Evolutionary conservation across 768 basidiomycete species (phyloP).

Genomic region (Auriscalpium orientale): DNA sequence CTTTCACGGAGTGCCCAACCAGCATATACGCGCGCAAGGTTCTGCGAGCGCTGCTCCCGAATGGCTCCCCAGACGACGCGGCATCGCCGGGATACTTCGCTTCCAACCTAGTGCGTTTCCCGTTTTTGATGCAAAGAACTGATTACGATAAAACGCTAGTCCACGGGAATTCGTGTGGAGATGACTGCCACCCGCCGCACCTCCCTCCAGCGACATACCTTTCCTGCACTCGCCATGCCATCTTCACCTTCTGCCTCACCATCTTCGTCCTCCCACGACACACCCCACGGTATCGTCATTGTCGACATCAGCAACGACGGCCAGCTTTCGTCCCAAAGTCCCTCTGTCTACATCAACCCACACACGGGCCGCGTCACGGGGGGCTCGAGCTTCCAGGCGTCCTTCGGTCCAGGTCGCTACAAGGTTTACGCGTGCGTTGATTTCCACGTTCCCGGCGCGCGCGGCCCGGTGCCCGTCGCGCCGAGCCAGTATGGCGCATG

Average conservation of each 20-base stretch:
- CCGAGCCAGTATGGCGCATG: conserved; percentile 53
- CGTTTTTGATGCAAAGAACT: background rate
- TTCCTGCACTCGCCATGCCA: conserved; percentile 14
- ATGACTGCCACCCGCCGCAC: conserved; percentile 52
- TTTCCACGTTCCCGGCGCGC: conserved; percentile 44
- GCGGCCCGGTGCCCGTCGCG: background rate
- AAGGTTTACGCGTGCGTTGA: conserved; percentile 53
- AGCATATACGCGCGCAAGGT: conserved; percentile 38
- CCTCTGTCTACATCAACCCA: conserved; percentile 40
- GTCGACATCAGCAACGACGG: conserved; percentile 61
- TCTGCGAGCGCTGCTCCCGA: conserved; percentile 34
- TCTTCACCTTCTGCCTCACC: conserved; percentile 21
- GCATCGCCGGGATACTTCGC: conserved; percentile 64
- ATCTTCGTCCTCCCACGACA: too few relatives aligned
- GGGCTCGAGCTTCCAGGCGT: conserved; percentile 39
- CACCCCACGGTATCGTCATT: conserved; percentile 24
- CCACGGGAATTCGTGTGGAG: conserved; percentile 49
- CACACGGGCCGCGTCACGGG: conserved; percentile 34
- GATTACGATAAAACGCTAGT: conserved; percentile 23
- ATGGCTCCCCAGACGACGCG: conserved; percentile 30
- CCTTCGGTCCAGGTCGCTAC: conserved; percentile 55
- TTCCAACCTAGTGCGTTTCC: conserved; percentile 41
- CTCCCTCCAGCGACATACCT: conserved; percentile 44
- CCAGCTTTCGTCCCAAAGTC: conserved; percentile 40
- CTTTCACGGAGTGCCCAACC: conserved; percentile 47